phyloP scores from a whole-genome alignment of 441 rosid species.

The Lepidium campestre region DNA sequence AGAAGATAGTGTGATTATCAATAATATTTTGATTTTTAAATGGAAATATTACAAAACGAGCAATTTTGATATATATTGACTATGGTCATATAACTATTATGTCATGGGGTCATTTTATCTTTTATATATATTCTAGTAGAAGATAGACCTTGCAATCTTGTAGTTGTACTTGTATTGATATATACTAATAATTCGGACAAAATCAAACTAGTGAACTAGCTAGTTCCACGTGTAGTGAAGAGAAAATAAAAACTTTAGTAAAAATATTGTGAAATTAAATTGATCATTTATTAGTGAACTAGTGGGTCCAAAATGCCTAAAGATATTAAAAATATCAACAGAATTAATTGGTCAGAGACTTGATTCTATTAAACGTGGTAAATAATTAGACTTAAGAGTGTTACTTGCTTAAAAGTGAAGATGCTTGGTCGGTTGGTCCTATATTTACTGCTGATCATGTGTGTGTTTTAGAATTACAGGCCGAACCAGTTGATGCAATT shows the following conservation, averaged over 20 bases:
- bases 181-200: not conserved
- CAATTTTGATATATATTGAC: not conserved
- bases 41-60: not conserved
- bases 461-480: no score
- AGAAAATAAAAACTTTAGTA: not conserved
- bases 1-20: not conserved
- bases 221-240: slow-evolving; percentile 4
- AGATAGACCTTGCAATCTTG: not conserved
- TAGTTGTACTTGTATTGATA: not conserved
- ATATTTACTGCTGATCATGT: no score
- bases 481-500: no score
- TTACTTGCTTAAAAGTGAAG: no score
- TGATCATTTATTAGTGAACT: slow-evolving; percentile 4
- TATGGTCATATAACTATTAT: no score
- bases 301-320: not conserved
- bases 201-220: not conserved
- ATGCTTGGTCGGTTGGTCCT: no score
- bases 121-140: not conserved
- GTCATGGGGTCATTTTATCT: not conserved
- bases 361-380: not conserved
- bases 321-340: not conserved
- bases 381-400: not conserved
- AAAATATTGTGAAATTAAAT: not conserved
- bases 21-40: not conserved
- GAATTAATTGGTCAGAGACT: not conserved